Evolutionary conservation across 345 rosid species (phyloP).

Genomic region (Citrus medica): DNA sequence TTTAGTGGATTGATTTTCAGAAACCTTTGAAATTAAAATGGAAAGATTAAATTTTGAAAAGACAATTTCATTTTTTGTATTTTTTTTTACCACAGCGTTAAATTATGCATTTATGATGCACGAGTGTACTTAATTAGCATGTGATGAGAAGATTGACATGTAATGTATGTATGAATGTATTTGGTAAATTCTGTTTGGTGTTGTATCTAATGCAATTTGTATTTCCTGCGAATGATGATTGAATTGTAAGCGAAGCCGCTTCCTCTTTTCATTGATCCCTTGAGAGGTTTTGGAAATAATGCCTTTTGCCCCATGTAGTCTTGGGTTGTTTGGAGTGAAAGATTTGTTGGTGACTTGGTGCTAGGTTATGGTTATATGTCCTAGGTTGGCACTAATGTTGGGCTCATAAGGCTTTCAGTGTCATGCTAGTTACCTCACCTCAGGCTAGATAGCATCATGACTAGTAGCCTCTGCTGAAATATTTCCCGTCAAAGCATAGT

Average conservation of each 20-base stretch:
- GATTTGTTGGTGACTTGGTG: not conserved
- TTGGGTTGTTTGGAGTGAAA: not conserved
- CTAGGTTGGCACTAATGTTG: not conserved
- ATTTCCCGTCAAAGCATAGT: not conserved
- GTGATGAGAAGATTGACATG: not conserved
- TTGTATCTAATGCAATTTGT: not conserved
- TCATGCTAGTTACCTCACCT: not conserved
- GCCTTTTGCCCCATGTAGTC: not conserved
- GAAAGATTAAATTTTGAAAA: not conserved
- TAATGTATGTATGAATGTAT: not conserved
- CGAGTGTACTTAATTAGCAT: not conserved
- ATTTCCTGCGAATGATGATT: not conserved
- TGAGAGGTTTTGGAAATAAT: not conserved
- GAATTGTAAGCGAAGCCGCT: not conserved
- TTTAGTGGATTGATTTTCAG: not conserved
- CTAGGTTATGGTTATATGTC: not conserved
- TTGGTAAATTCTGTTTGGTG: not conserved
- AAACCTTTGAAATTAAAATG: not conserved
- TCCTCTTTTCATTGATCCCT: not conserved
- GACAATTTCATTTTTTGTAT: not conserved
- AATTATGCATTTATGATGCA: not conserved
- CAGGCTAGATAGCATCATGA: not conserved
- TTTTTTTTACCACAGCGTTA: not conserved
- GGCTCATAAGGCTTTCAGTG: not conserved
- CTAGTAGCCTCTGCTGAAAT: not conserved